These are phyloP conservation scores for Nicotiana undulata DNA, from an alignment of 257 asterid genomes.

Conservation along the genomic window DNA sequence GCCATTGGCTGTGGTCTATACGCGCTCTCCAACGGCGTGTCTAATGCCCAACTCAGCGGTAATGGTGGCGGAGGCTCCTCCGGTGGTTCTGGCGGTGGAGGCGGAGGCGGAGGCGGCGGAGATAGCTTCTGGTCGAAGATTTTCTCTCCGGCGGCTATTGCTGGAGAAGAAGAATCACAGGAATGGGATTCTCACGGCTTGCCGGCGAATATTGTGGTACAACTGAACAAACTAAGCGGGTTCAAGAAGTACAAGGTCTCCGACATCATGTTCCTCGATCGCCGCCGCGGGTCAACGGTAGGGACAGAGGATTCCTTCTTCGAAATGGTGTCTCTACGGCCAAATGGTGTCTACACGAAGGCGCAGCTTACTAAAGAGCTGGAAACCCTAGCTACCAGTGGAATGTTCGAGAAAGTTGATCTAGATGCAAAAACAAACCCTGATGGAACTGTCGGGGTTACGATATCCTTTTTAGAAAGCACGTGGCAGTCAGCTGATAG, in stretches of 20 bases:
- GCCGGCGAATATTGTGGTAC: conserved; percentile 82
- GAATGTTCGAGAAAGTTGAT: conserved; percentile 93
- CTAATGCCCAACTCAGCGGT: conserved; percentile 18
- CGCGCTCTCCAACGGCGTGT: conserved; percentile 32
- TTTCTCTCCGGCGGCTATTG: conserved; percentile 45
- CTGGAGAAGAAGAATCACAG: conserved; percentile 73
- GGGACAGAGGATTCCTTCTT: conserved; percentile 91
- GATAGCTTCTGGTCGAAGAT: conserved; percentile 56
- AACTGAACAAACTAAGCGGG: conserved; percentile 76
- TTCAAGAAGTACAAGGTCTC: conserved; percentile 82
- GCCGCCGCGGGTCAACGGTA: conserved; percentile 42
- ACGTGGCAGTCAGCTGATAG: conserved; percentile 87
- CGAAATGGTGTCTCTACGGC: conserved; percentile 88
- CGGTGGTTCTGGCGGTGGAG: conserved; percentile 43
- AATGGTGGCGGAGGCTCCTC: conserved; percentile 47
- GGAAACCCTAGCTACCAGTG: conserved; percentile 77
- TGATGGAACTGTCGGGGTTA: conserved; percentile 64
- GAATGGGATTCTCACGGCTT: conserved; percentile 94
- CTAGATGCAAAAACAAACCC: conserved; percentile 76
- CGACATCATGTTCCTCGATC: conserved; percentile 70
- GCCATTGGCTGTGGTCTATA: conserved; percentile 57
- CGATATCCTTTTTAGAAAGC: conserved; percentile 71
- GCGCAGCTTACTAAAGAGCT: conserved; percentile 83
- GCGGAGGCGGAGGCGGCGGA: conserved; percentile 33
- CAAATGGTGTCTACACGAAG: conserved; percentile 81